A percentile compares a stretch with the other conserved stretches of the same genome.
These are phyloP conservation scores for Linum tenue DNA, from an alignment of 345 rosid species.

Conservation along the genomic window DNA sequence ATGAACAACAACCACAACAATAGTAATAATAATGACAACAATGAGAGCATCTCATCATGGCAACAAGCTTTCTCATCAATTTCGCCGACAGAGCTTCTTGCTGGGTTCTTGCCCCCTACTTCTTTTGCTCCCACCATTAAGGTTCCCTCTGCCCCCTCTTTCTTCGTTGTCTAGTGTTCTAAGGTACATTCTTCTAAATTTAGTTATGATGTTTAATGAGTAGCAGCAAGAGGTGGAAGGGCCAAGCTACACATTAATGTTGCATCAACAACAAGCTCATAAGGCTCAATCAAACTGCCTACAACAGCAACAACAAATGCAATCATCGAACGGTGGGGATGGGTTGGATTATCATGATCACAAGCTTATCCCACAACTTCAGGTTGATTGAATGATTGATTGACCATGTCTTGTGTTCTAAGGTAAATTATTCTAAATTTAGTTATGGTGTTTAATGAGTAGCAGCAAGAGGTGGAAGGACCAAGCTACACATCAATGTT, in stretches of 20 bases:
- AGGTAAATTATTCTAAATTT: too few relatives aligned
- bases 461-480: constrained; percentile 15
- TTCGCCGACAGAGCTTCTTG: constrained; percentile 24
- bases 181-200: neutral
- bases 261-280: constrained; percentile 1
- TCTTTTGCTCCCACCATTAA: constrained; percentile 14
- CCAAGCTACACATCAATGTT: constrained; percentile 18
- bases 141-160: constrained; percentile 3
- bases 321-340: constrained; percentile 13
- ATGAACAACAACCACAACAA: constrained; percentile 2
- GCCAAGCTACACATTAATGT: constrained; percentile 16
- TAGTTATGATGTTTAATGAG: neutral
- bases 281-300: constrained; percentile 11
- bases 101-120: constrained; percentile 31
- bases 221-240: constrained; percentile 15
- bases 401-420: too few relatives aligned
- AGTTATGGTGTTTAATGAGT: neutral
- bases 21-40: neutral
- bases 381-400: neutral
- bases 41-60: constrained; percentile 24
- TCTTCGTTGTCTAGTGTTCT: too few relatives aligned
- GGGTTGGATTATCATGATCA: constrained; percentile 6
- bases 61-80: constrained; percentile 25
- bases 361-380: neutral
- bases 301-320: constrained; percentile 10